Percentiles rank a stretch among this genome's conserved stretches.
Evolutionary conservation across 208 protist genomes (phyloP).

Genomic region (Balamuthia mandrillaris): DNA sequence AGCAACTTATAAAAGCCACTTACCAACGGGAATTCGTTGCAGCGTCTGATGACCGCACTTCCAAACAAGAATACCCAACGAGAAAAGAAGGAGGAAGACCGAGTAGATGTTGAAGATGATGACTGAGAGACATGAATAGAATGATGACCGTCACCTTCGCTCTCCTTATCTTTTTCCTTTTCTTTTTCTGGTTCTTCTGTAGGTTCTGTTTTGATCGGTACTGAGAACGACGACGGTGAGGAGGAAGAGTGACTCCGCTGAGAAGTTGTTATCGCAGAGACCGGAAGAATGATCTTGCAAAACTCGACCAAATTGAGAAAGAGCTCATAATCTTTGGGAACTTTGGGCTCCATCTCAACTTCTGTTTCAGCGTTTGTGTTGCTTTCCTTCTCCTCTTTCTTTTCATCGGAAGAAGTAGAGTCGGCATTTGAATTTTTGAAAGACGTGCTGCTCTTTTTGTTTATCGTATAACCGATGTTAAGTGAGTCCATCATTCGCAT

Average conservation of each 20-base stretch:
- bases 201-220: background rate
- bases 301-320: slow-evolving; percentile 66
- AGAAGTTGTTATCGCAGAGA: background rate
- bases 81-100: background rate
- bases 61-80: slow-evolving; percentile 59
- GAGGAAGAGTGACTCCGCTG: background rate
- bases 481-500: slow-evolving; percentile 3
- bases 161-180: background rate
- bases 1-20: slow-evolving; percentile 62
- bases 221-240: background rate
- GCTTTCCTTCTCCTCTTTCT: slow-evolving; percentile 8
- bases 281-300: slow-evolving; percentile 44
- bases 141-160: too few relatives aligned
- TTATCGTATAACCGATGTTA: slow-evolving; percentile 28
- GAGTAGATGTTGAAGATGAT: background rate
- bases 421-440: background rate
- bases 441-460: background rate
- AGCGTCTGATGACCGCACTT: slow-evolving; percentile 43
- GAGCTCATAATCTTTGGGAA: slow-evolving; percentile 57
- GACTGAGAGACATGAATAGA: background rate
- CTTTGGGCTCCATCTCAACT: slow-evolving; percentile 16
- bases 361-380: background rate
- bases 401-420: background rate
- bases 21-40: slow-evolving; percentile 51
- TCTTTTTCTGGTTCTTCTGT: background rate